Base-by-base conservation (phyloP, 129 eudicot species). In the Arctium minus region DNA sequence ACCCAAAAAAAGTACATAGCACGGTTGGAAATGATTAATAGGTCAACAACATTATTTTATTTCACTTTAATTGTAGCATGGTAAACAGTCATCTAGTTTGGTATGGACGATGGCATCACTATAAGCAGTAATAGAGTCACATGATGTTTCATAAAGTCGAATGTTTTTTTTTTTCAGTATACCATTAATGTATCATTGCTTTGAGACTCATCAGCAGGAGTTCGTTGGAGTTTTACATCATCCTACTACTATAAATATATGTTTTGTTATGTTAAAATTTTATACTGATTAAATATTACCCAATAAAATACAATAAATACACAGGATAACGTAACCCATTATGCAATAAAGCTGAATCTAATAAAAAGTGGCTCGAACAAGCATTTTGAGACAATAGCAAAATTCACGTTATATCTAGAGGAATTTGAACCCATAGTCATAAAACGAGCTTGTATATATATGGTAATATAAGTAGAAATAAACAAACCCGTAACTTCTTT, bases 331-430 rank as follows among this genome's bases (percentile, higher is more conserved):
- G 50, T 69, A 29, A 69, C n/a, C 62, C 5, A 36, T 32, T 73
- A 31, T 39, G 65, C n/a, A 73, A 83, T 69, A 70, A 69, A 36
- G 73, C 53, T 83, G 77, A 68, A 76, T 82, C 33, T 22, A 6
- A 73, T 15, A 50, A 80, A 62, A 81, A 80, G 77, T 33, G 83
- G 50, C 70, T 22, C 64, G 65, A 53, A 15, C 18, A 50, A 50
- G 44, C 44, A 42, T 42, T 42, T 42, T 42, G 65, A 53, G 27
- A 46, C 9, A 12, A 46, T 2, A 10, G 3, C 56, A 46, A 10
- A 46, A 46, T 15, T 46, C 56, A 46, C 56, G 10, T 7, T 46
- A 2, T 12, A 0, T 46, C 9, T 10, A 46, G 15, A 46, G 30
- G 29, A 60, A 17, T n/a, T 5, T 60, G 30, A 60, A 60, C 68